Evolutionary conservation across 1,284 basidiomycete species (phyloP), one percentile per base, ranked within the genome.

Genomic region (Thecaphora frezii): DNA sequence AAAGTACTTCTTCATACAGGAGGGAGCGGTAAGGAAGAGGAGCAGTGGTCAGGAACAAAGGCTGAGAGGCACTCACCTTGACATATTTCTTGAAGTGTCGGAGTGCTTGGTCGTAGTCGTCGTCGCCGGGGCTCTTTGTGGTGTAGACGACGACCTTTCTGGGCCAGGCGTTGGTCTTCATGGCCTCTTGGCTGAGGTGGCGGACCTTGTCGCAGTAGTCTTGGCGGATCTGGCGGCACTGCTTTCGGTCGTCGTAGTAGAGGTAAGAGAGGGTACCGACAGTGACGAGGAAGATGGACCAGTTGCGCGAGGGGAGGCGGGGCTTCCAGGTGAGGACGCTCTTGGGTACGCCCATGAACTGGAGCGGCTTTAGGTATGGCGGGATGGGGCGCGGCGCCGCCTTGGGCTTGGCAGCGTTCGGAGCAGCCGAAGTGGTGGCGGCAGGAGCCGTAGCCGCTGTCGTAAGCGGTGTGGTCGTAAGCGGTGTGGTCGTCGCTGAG

Each of bases 41-140:
- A n/a, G n/a, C n/a, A n/a, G n/a, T n/a, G n/a, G n/a, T n/a, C n/a
- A n/a, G n/a, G n/a, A n/a, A n/a, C n/a, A n/a, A n/a, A n/a, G n/a
- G n/a, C n/a, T n/a, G n/a, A n/a, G 88, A 14, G 8, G 28, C 28
- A 30, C 28, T 30, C 28, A 30, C 28, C 28, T 96, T 96, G 83
- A 97, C 86, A 81, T 96, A 97, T 83, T 90, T 91, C 77, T 90
- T 88, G 82, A 97, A 98, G 83, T 91, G 92, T 78, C 84, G 86
- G 74, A 90, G 82, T 50, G 87, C 86, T 61, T 90, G 86, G 77
- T 93, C 88, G 67, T 87, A 86, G 76, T 97, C 93, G 73, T 94
- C 91, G 79, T 98, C 96, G 44, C 90, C 93, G 1, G 93, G 92
- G 86, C 92, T 94, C 77, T 89, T 90, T 37, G 86, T 86, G 26